Base-by-base conservation (phyloP, 345 rosid species). In the Eucalyptus sp. region DNA sequence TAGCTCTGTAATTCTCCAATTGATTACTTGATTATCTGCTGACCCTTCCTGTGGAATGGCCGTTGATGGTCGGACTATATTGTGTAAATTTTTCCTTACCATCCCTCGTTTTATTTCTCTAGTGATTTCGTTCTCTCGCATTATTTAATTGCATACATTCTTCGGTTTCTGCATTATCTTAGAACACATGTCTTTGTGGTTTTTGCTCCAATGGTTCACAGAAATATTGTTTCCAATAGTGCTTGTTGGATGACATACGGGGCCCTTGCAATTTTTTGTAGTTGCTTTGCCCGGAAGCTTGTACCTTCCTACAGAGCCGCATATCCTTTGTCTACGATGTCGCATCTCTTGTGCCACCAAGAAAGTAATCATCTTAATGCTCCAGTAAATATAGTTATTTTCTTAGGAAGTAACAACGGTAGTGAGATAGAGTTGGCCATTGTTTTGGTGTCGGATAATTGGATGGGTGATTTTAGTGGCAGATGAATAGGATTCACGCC, bases 31-130 rank as follows among this genome's bases (percentile, higher is more conserved):
- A 52, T 54, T 18, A 54, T 58, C 2, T 58, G 62, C 1, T 9
- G 1, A 9, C 29, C 12, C 29, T 56, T 10, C 29, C 13, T 0
- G 1, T 56, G 29, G 29, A 10, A 3, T 56, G 3, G 29, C 62
- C 10, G 29, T 4, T 56, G 13, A 10, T 9, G 29, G 29, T 24
- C 0, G 1, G 13, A 1, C 62, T 2, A 1, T 2, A 9, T 24
- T 1, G 3, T 10, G 62, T 5, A 10, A 58, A 58, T 58, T 10
- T 58, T 58, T 58, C 62, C 29, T 58, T 24, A 24, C 4, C 10
- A 6, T 58, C 10, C 6, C 3, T 58, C 2, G 3, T 24, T 2
- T 10, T 22, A 1, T 24, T 4, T 58, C 29, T 58, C 1, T 9
- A 0, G 29, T 58, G 1, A 58, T 24, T 10, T 58, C 5, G 27